Base-by-base conservation (phyloP, 2,329 filamentous ascomycete genomes). In the Microsporum ferrugineum region DNA sequence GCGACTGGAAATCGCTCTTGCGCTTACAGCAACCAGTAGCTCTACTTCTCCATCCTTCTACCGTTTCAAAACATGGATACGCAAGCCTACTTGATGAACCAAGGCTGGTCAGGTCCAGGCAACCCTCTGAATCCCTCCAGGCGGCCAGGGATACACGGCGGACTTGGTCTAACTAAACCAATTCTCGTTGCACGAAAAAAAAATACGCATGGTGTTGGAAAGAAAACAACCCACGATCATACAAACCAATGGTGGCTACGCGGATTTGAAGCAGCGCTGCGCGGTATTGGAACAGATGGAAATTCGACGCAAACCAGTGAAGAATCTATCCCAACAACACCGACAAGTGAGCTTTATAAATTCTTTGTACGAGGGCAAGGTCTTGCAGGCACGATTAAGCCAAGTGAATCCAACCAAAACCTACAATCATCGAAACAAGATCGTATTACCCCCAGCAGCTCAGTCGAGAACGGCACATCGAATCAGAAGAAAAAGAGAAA, bases 221-320 rank as follows among this genome's bases (percentile, higher is more conserved):
- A 88, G 71, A 90, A 89, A 72, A 83, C 83, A 66, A 81, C 82
- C 61, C 74, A 78, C 61, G 79, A 79, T 33, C 79, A 82, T 36
- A 80, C 81, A 62, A 92, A 96, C 71, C 91, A 96, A 72, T 99
- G 94, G 94, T 99, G 94, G 94, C 81, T 96, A 75, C 87, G 89
- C 62, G 94, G 94, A 8, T 96, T 96, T 67, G 92, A 97, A 74
- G 86, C 91, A 71, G 91, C 91, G 61, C 78, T 96, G 65, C 88
- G 94, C 73, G 88, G 87, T 2, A 80, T 96, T 59, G 80, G 80
- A 0, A 74, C 76, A 2, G 87, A 88, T 70, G 84, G 82, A 1
- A 82, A 66, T 80, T 84, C 59, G 76, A 78, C 66, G 60, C 84
- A 61, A 75, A 82, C 66, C 76, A 87, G 78, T 81, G 82, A 62